Base-by-base conservation (phyloP, 1,284 basidiomycete genomes). In the Psilocybe mexicana region DNA sequence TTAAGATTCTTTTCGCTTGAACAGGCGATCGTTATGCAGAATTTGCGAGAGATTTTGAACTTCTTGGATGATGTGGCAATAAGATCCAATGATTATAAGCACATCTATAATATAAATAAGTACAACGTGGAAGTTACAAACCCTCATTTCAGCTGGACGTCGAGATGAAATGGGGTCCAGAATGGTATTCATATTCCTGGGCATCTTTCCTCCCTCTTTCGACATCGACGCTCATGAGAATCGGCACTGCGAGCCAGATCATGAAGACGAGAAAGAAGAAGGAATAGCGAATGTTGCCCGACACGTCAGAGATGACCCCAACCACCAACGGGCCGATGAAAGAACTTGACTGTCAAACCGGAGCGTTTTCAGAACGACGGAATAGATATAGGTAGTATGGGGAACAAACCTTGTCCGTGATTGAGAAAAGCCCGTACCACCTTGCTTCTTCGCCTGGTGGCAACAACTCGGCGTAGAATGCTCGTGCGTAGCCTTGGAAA, bases 291-390 rank as follows among this genome's bases (percentile, higher is more conserved):
- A 96, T 94, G 70, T 96, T 92, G 1, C 93, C 93, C 0, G 92
- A 94, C 46, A 79, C 72, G 68, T 96, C 93, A 0, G 93, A 85
- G 48, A 97, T 92, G 43, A 94, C 65, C 0, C 93, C 94, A 1
- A 97, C 93, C 24, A 92, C 76, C 2, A 93, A 77, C 1, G 93
- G 93, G 0, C 93, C 93, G n/a, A 96, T 72, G 71, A 96, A 96
- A 7, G 91, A 93, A 57, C 87, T 88, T 12, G 91, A 93, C 86
- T 93, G 72, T 46, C 3, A 40, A 40, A 18, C 18, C 18, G 18
- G 18, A 8, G 38, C 38, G 14, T 14, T 40, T 14, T 3, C 3
- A 14, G 12, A 26, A 30, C 6, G 40, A 33, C 63, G 7, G 23
- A 52, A 24, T 55, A 11, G 23, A 28, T 44, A 8, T 36, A 38